A percentile compares a stretch with the other conserved stretches of the same genome.
These are phyloP conservation scores for Pyricularia grisea DNA, from an alignment of 2,329 filamentous ascomycete genomes.

Conservation along the genomic window DNA sequence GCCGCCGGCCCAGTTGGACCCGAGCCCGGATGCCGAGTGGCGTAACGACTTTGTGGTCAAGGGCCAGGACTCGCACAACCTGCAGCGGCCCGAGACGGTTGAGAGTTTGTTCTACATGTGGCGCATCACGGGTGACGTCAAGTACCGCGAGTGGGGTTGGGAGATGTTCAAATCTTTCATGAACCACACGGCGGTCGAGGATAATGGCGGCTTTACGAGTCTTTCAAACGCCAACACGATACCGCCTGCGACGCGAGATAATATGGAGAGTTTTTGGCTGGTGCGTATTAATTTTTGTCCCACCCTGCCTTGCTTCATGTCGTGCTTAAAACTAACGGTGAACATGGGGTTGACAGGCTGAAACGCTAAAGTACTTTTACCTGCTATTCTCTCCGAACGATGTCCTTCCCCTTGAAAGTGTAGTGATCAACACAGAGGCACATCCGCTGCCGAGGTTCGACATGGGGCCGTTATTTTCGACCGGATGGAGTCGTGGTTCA, in stretches of 20 bases:
- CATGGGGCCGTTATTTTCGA: conserved; percentile 65
- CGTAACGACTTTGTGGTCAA: conserved; percentile 73
- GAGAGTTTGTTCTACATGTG: conserved; percentile 98
- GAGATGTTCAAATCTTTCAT: conserved; percentile 94
- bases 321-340: background rate
- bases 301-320: background rate
- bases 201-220: conserved; percentile 74
- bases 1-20: conserved; percentile 40
- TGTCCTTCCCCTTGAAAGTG: conserved; percentile 71
- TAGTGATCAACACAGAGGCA: conserved; percentile 94
- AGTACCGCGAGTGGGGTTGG: conserved; percentile 96
- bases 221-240: conserved; percentile 64
- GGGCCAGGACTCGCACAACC: conserved; percentile 76
- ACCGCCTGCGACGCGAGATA: conserved; percentile 65
- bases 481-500: conserved; percentile 69
- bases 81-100: conserved; percentile 93
- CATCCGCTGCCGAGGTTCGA: conserved; percentile 85
- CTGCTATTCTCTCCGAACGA: conserved; percentile 82
- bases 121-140: conserved; percentile 84
- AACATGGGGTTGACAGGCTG: conserved; percentile 46
- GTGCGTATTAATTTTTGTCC: conserved; percentile 36
- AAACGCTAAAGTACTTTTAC: conserved; percentile 97
- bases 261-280: conserved; percentile 99
- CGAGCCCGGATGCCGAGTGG: conserved; percentile 51
- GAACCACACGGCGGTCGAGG: conserved; percentile 70